These are phyloP conservation scores for Abrus pulchellus DNA, from an alignment of 306 rosid genomes.

Conservation along the genomic window DNA sequence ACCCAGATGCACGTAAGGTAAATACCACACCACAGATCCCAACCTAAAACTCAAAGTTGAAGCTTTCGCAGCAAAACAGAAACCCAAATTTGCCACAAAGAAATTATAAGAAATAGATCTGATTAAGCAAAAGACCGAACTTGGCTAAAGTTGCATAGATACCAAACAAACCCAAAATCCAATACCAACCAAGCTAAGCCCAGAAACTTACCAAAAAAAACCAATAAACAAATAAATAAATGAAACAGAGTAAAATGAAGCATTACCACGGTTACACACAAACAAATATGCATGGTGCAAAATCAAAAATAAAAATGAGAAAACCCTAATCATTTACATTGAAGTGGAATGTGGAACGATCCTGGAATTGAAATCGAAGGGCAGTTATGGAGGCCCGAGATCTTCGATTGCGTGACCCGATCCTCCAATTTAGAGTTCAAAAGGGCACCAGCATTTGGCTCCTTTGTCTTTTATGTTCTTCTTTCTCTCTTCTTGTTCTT, in stretches of 20 bases:
- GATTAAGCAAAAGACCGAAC: slow-evolving; percentile 58
- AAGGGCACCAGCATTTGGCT: slow-evolving; percentile 69
- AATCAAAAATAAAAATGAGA: slow-evolving; percentile 5
- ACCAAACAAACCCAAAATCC: slow-evolving; percentile 61
- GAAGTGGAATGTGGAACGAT: slow-evolving; percentile 64
- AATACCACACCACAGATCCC: slow-evolving; percentile 69
- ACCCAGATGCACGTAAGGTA: slow-evolving; percentile 50
- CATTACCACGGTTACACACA: slow-evolving; percentile 47
- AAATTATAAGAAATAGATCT: slow-evolving; percentile 72
- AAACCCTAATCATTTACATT: slow-evolving; percentile 47
- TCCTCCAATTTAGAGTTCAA: slow-evolving; percentile 64
- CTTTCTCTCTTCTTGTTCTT: slow-evolving; percentile 46
- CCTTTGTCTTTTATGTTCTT: slow-evolving; percentile 41
- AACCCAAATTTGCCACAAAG: slow-evolving; percentile 55
- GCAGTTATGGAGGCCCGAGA: slow-evolving; percentile 59
- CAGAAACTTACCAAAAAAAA: slow-evolving; percentile 44
- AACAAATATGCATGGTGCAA: slow-evolving; percentile 51
- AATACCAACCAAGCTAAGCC: slow-evolving; percentile 52
- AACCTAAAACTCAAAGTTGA: slow-evolving; percentile 50
- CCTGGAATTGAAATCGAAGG: slow-evolving; percentile 54
- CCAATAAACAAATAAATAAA: slow-evolving; percentile 9
- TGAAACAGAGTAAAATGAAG: slow-evolving; percentile 4
- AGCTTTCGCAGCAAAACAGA: slow-evolving; percentile 48
- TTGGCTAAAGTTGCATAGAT: slow-evolving; percentile 52
- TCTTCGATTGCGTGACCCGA: slow-evolving; percentile 72